These are phyloP conservation scores for Endocalyx cinctus DNA, from an alignment of 2,329 filamentous ascomycete species.

Conservation along the genomic window DNA sequence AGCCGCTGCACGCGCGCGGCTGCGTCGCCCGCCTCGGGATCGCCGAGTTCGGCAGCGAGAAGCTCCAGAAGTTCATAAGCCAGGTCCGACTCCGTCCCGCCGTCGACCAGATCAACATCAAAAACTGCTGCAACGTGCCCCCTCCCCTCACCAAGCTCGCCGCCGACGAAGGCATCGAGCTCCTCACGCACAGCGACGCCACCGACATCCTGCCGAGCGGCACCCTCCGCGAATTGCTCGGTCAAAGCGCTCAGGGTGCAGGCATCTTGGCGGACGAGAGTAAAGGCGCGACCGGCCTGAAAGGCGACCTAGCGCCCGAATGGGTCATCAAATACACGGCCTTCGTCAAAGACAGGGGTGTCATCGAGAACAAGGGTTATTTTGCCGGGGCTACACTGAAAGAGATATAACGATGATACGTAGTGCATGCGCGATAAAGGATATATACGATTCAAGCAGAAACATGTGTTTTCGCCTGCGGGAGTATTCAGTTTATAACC, in stretches of 20 bases:
- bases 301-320: slow-evolving; percentile 76
- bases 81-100: slow-evolving; percentile 67
- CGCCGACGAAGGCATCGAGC: slow-evolving; percentile 76
- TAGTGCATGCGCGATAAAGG: too few relatives aligned
- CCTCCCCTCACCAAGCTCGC: slow-evolving; percentile 80
- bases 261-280: slow-evolving; percentile 61
- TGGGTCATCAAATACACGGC: slow-evolving; percentile 99
- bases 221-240: slow-evolving; percentile 78
- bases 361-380: slow-evolving; percentile 98
- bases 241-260: slow-evolving; percentile 65
- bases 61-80: slow-evolving; percentile 72
- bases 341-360: slow-evolving; percentile 86
- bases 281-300: slow-evolving; percentile 51
- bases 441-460: too few relatives aligned
- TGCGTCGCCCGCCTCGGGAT: slow-evolving; percentile 74
- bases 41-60: slow-evolving; percentile 84
- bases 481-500: too few relatives aligned
- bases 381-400: slow-evolving; percentile 78
- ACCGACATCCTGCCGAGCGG: slow-evolving; percentile 85
- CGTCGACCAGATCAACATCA: slow-evolving; percentile 94
- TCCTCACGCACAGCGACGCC: slow-evolving; percentile 91
- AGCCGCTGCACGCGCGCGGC: slow-evolving; percentile 67
- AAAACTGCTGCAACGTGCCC: slow-evolving; percentile 93
- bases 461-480: too few relatives aligned
- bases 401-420: too few relatives aligned